Evolutionary conservation across 2,329 filamentous ascomycete species (phyloP), one percentile per base, ranked within the genome.

Genomic region (Fusarium subglutinans): DNA sequence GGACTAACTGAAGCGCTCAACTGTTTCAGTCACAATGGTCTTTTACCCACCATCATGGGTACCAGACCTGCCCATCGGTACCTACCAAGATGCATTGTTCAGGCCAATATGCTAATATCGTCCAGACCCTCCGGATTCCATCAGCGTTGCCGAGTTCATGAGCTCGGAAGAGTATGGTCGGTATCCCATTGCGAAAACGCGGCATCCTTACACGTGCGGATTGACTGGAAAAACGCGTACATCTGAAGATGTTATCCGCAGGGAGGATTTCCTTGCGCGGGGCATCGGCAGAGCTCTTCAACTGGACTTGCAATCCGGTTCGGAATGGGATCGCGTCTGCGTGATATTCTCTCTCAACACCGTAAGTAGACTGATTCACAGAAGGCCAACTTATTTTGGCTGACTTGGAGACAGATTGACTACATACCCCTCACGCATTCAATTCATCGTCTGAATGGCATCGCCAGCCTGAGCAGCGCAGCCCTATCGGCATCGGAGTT

Each of bases 321-420:
- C 90, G 0, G 93, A 95, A 79, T 96, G 92, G 91, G 93, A 96
- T 77, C 95, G 95, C 80, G 92, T 95, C 28, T 85, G 94, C 48
- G 92, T 86, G 5, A 84, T 95, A 38, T 96, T 93, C 82, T 91
- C 91, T 13, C 82, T 94, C 68, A 97, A 97, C 78, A 94, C 93
- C 12, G 92, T 94, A 0, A 11, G 66, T 38, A 93, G 89, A 90
- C 95, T 69, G 93, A 96, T 5, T 3, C 11, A 7, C 1, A 7
- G 13, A n/a, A 0, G 5, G 11, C 15, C 3, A 1, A 13, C 1
- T 9, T 3, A 9, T 10, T 13, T 33, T 1, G 3, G 8, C 47
- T 50, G 2, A 50, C 6, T 2, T 3, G 2, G 3, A 33, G 22
- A 51, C 0, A 94, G 89, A 90, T 96, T 72, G 93, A 96, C 81